Conservation (phyloP, 2,329 filamentous ascomycete species). For the Niveomyces coronatus region DNA sequence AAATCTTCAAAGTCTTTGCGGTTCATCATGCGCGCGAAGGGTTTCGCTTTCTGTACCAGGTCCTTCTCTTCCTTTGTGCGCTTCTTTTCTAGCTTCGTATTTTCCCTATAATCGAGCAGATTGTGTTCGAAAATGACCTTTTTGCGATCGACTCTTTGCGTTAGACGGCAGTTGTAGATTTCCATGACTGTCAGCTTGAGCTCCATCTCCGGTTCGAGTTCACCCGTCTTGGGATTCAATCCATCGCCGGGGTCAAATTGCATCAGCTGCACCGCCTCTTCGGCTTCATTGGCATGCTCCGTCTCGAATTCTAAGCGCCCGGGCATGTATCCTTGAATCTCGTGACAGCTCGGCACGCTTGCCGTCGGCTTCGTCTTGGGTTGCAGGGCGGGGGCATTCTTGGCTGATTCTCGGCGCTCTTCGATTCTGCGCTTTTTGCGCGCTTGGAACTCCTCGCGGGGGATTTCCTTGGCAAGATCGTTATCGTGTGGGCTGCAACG, state of each 20-base stretch:
- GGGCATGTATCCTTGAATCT: conserved; percentile 98
- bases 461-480: conserved; percentile 66
- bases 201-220: conserved; percentile 91
- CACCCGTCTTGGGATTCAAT: conserved; percentile 70
- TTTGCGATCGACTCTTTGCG: conserved; percentile 85
- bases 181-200: conserved; percentile 97
- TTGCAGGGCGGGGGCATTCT: conserved; percentile 70
- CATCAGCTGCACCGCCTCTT: conserved; percentile 97
- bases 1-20: conserved; percentile 81
- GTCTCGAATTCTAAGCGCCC: conserved; percentile 95
- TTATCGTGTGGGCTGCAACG: conserved; percentile 76
- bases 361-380: conserved; percentile 95
- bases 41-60: conserved; percentile 84
- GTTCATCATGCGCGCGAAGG: conserved; percentile 95
- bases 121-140: conserved; percentile 95
- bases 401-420: conserved; percentile 76
- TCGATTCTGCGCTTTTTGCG: conserved; percentile 91
- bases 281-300: conserved; percentile 93
- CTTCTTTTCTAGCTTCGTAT: conserved; percentile 83
- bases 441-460: conserved; percentile 85
- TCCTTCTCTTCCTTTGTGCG: conserved; percentile 92
- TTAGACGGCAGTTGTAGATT: conserved; percentile 89
- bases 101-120: conserved; percentile 86
- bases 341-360: conserved; percentile 90
- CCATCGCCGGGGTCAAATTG: conserved; percentile 95